Evolutionary conservation across 2,329 filamentous ascomycete species (phyloP), one percentile per base, ranked within the genome.

Genomic region (Exophiala mesophila): DNA sequence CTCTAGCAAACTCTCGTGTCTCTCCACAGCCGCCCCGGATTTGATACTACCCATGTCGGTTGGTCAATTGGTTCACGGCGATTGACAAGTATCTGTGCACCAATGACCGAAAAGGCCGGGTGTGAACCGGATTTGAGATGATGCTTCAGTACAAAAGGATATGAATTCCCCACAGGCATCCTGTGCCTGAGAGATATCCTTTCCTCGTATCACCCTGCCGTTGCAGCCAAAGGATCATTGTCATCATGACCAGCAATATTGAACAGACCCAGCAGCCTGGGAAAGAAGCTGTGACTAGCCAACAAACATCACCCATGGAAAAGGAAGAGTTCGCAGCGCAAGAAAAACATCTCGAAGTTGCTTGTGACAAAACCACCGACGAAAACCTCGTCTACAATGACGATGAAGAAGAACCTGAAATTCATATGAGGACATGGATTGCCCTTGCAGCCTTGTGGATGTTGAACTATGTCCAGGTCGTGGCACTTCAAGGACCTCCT

Each of bases 391-490:
- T 15, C 13, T 34, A 34, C 16, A 34, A 34, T n/a, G 32, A 44
- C 23, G 43, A 20, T 19, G 43, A 45, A n/a, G 38, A 41, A 23
- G 43, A 41, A 21, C 43, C 43, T 4, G 43, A 45, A 23, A 21
- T 45, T 16, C 43, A 45, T 28, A 28, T 36, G 17, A n/a, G 43
- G 21, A 45, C 43, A 4, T 45, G 38, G 31, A 18, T 45, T 13
- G 43, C 43, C 3, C 29, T 45, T 30, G 43, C 28, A 3, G 29
- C 43, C 3, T 41, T 45, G 31, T 41, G 41, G 15, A 28, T 45
- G 12, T 19, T 45, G 30, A 35, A 45, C 5, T 32, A 35, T 10
- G 38, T 45, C n/a, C 43, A 45, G 30, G 37, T 45, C 9, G 13
- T 45, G 13, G 37, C 43, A 8, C 38, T 45, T 30, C 38, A 41